Evolutionary conservation across 2,329 filamentous ascomycete species (phyloP), one percentile per base, ranked within the genome.

Genomic region (Drechslerella stenobrocha): DNA sequence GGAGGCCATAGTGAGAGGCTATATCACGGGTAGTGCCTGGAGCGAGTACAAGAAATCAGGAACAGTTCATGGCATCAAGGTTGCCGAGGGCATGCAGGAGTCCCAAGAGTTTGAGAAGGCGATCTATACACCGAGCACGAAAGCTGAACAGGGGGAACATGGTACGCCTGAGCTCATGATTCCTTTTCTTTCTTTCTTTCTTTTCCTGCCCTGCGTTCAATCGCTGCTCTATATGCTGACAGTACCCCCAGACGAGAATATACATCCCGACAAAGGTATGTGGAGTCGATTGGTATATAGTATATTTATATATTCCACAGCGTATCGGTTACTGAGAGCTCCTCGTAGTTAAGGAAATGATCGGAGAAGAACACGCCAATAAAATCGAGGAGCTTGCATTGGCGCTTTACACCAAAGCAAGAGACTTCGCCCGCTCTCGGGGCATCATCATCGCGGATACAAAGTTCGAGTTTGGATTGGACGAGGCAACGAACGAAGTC

Each of bases 11-110:
- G 88, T 95, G n/a, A 85, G 90, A 61, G 90, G 90, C 71, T 95
- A 95, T 79, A 85, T 96, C 75, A 90, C 90, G 3, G 90, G 90
- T 42, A 88, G 85, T 45, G 90, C 88, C 0, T 95, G 89, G 87
- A 81, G 81, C 35, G 90, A 95, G 78, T 89, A 93, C 79, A 79
- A 83, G 75, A 81, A 82, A 71, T 80, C 78, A 18, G 87, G 88
- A 52, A 95, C 89, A 1, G 87, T 95, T 13, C 89, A 95, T 77
- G 89, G 89, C 20, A 86, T 91, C 71, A 74, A 81, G 13, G 80
- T 90, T 71, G 83, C 87, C 1, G 77, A 80, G 2, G 89, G 88
- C 0, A 78, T 96, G 70, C 77, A 81, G 74, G 87, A 88, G 76
- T 89, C 85, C 73, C 80, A 87, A 75, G 82, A 82, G 67, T 83